Evolutionary conservation across 495 filamentous ascomycete species (phyloP).

Genomic region (Thozetella sp.): DNA sequence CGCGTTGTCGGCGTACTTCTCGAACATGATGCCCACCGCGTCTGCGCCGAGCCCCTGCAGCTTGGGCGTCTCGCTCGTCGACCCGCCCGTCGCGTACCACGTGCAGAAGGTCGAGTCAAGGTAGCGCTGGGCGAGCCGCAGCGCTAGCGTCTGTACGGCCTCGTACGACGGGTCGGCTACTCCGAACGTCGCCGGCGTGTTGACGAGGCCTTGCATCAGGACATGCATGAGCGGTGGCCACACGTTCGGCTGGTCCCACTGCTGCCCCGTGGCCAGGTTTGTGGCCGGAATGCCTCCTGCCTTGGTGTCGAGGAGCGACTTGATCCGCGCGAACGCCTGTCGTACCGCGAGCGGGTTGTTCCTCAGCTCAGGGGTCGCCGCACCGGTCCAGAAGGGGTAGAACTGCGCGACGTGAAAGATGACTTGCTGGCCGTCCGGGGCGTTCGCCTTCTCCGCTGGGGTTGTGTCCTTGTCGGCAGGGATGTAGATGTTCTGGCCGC

Average conservation of each 20-base stretch:
- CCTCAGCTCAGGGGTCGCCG: slow-evolving; percentile 40
- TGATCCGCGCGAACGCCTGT: slow-evolving; percentile 35
- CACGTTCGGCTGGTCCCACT: slow-evolving; percentile 56
- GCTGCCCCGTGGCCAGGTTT: slow-evolving; percentile 46
- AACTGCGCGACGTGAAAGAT: slow-evolving; percentile 44
- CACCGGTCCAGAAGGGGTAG: slow-evolving; percentile 54
- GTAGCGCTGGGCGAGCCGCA: slow-evolving; percentile 47
- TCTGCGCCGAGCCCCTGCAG: slow-evolving; percentile 34
- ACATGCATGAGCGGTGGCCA: slow-evolving; percentile 50
- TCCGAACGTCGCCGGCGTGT: slow-evolving; percentile 47
- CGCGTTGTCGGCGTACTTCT: slow-evolving; percentile 49
- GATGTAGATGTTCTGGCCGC: slow-evolving; percentile 36
- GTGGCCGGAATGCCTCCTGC: slow-evolving; percentile 44
- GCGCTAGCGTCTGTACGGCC: slow-evolving; percentile 35
- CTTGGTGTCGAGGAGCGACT: slow-evolving; percentile 30
- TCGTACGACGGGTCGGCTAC: slow-evolving; percentile 39
- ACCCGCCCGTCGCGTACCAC: slow-evolving; percentile 50
- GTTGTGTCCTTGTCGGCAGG: slow-evolving; percentile 35
- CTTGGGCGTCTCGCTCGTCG: slow-evolving; percentile 40
- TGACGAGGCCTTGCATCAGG: slow-evolving; percentile 46
- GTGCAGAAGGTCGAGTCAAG: slow-evolving; percentile 53
- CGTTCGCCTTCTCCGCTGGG: slow-evolving; percentile 21
- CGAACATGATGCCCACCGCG: slow-evolving; percentile 47
- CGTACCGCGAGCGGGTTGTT: slow-evolving; percentile 47
- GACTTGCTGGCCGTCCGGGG: slow-evolving; percentile 39